Evolutionary conservation across 169 alveolate genomes (phyloP).

Genomic region (Plasmodium vinckei): DNA sequence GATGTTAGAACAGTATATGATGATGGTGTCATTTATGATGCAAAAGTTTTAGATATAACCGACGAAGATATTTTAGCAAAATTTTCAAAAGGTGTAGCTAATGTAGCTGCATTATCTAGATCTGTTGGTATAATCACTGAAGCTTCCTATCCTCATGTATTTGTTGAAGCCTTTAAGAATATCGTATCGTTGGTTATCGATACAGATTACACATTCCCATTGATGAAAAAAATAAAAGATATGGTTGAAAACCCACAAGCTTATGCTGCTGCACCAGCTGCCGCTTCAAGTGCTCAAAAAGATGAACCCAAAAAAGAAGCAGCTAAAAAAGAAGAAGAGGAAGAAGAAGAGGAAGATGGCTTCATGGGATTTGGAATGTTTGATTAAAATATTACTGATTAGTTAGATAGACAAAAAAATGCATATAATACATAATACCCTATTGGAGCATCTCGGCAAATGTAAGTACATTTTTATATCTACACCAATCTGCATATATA

Average conservation of each 20-base stretch:
- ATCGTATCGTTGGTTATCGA: conserved; percentile 96
- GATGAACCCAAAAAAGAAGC: conserved; percentile 79
- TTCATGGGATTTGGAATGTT: conserved; percentile 95
- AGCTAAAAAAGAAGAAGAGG: conserved; percentile 89
- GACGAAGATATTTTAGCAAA: conserved; percentile 91
- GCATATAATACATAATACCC: neutral
- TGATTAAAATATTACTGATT: conserved; percentile 77
- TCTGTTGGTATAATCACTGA: conserved; percentile 95
- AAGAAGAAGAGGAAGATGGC: conserved; percentile 96
- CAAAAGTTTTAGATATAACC: conserved; percentile 96
- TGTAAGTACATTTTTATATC: neutral
- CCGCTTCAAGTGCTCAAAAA: conserved; percentile 84
- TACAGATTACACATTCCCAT: conserved; percentile 94
- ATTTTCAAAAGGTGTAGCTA: conserved; percentile 91
- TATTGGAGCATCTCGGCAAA: neutral
- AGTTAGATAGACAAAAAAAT: neutral
- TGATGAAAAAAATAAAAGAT: conserved; percentile 92
- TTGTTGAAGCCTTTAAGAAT: conserved; percentile 96
- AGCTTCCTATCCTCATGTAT: conserved; percentile 96
- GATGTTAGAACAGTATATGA: conserved; percentile 94
- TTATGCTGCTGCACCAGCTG: conserved; percentile 91
- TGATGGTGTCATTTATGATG: conserved; percentile 95
- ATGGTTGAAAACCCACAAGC: conserved; percentile 94
- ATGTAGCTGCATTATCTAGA: conserved; percentile 95
- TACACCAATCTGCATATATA: neutral